Evolutionary conservation across 371 early-diverging fungal genomes (phyloP).

Genomic region (Apophysomyces variabilis): DNA sequence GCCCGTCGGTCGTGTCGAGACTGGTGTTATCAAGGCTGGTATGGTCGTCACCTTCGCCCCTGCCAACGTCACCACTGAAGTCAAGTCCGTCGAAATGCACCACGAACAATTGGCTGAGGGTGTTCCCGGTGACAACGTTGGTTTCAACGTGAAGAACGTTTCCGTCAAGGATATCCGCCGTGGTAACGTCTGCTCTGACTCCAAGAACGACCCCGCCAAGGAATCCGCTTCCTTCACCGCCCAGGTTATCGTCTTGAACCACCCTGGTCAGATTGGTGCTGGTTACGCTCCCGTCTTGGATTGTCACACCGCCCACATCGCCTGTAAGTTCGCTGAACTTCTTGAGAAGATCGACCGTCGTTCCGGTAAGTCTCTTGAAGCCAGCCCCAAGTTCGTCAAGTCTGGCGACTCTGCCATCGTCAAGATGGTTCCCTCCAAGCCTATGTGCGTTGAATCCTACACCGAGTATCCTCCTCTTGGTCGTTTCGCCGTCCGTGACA

Average conservation of each 20-base stretch:
- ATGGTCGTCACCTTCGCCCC: constrained; percentile 95
- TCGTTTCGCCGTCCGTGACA: constrained; percentile 97
- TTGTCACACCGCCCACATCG: constrained; percentile 97
- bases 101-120: constrained; percentile 93
- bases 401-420: constrained; percentile 60
- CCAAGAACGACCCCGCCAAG: constrained; percentile 97
- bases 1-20: constrained; percentile 90
- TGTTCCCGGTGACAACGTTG: constrained; percentile 97
- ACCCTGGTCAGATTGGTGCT: constrained; percentile 92
- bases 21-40: constrained; percentile 45
- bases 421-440: constrained; percentile 92
- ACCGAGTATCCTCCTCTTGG: constrained; percentile 93
- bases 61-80: constrained; percentile 88
- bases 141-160: constrained; percentile 98
- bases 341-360: constrained; percentile 96
- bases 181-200: constrained; percentile 96
- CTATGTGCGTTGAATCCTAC: constrained; percentile 94
- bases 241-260: constrained; percentile 96
- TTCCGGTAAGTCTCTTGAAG: constrained; percentile 73
- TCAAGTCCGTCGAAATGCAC: constrained; percentile 99
- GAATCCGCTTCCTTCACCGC: constrained; percentile 90
- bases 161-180: constrained; percentile 96
- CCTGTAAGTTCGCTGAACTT: constrained; percentile 93
- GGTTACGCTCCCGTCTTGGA: constrained; percentile 95
- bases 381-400: constrained; percentile 82